phyloP scores from a whole-genome alignment of 2,329 filamentous ascomycete species.

The Pleomassaria siparia region DNA sequence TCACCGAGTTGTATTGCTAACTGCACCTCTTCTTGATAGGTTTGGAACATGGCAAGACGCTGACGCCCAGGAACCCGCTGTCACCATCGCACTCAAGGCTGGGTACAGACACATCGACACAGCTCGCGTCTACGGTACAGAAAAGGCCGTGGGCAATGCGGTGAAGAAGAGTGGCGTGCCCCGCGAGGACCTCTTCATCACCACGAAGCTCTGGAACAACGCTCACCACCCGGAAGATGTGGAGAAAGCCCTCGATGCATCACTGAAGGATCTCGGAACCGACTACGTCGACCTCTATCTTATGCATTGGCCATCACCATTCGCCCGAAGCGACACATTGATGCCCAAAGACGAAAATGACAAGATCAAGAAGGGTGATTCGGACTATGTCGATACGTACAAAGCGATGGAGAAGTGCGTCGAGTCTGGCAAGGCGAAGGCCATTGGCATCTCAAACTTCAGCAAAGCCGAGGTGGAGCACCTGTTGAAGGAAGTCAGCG shows the following conservation, averaged over 20 bases:
- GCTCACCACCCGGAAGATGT: slow-evolving; percentile 73
- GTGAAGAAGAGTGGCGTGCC: slow-evolving; percentile 35
- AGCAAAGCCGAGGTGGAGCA: slow-evolving; percentile 49
- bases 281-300: slow-evolving; percentile 91
- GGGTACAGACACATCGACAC: slow-evolving; percentile 23
- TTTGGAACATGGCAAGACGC: slow-evolving; percentile 52
- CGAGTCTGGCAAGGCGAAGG: slow-evolving; percentile 36
- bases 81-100: slow-evolving; percentile 26
- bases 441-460: slow-evolving; percentile 39
- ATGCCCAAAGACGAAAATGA: slow-evolving; percentile 53
- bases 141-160: slow-evolving; percentile 14
- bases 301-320: slow-evolving; percentile 75
- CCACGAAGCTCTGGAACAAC: slow-evolving; percentile 89
- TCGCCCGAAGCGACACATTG: slow-evolving; percentile 68
- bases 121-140: slow-evolving; percentile 14
- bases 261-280: slow-evolving; percentile 73
- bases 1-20: too few relatives aligned
- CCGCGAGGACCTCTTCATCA: slow-evolving; percentile 44
- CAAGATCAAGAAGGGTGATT: slow-evolving; percentile 24
- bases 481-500: slow-evolving; percentile 49
- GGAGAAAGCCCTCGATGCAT: slow-evolving; percentile 70
- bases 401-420: slow-evolving; percentile 44
- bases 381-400: slow-evolving; percentile 35
- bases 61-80: slow-evolving; percentile 31
- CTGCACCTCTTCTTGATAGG: too few relatives aligned